Percentiles rank a stretch among this genome's conserved stretches.
These are phyloP conservation scores for Gossypium australe DNA, from an alignment of 345 rosid genomes.

Conservation along the genomic window DNA sequence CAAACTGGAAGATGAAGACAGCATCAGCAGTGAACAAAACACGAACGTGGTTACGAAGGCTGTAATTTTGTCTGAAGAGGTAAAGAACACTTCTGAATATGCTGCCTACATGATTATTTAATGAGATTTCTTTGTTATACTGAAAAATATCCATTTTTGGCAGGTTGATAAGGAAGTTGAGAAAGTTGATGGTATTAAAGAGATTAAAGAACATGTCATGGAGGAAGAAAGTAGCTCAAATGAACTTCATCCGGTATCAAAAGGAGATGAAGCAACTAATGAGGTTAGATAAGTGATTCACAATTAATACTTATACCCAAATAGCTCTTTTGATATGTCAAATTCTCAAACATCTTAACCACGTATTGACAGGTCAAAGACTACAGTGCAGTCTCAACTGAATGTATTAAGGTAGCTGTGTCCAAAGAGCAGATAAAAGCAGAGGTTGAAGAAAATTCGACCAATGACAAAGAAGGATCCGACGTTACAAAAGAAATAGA, in stretches of 20 bases:
- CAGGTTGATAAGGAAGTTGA: conserved; percentile 26
- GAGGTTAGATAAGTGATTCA: conserved; percentile 2
- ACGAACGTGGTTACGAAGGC: conserved; percentile 23
- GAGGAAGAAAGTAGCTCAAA: conserved; percentile 16
- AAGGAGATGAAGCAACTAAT: conserved; percentile 11
- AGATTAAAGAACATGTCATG: conserved; percentile 14
- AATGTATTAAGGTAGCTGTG: conserved; percentile 18
- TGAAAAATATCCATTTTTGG: conserved; percentile 4
- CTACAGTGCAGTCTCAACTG: not conserved
- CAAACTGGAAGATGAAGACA: conserved; percentile 22
- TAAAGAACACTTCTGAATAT: conserved; percentile 7
- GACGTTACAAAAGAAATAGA: conserved; percentile 4
- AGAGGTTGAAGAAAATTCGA: conserved; percentile 17
- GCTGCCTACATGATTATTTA: not conserved
- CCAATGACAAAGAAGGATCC: conserved; percentile 15
- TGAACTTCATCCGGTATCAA: not conserved
- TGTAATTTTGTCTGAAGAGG: conserved; percentile 37
- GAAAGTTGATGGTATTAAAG: conserved; percentile 22
- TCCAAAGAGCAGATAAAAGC: conserved; percentile 20
- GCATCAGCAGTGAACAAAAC: conserved; percentile 17
- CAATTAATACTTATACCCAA: not conserved
- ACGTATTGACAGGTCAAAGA: conserved; percentile 9
- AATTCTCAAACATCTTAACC: not conserved
- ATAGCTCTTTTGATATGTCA: not conserved
- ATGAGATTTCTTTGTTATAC: not conserved